Percentiles rank a stretch among this genome's conserved stretches.
Conservation (phyloP, 331 rosid genomes). For the Prunus yedoensis region DNA sequence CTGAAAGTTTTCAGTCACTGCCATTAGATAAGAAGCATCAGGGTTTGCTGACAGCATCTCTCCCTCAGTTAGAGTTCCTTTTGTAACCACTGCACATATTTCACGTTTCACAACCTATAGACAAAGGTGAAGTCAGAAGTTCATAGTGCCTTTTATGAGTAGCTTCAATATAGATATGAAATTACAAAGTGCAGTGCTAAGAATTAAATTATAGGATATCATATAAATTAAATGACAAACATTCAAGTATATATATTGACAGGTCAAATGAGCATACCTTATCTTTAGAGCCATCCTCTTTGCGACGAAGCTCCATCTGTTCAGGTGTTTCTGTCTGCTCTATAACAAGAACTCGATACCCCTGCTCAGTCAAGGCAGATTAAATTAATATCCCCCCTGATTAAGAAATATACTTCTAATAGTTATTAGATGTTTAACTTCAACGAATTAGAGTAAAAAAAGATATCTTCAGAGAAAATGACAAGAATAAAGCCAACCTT, state of each 20-base stretch:
- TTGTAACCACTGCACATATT: conserved; percentile 88
- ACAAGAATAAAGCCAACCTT: conserved; percentile 61
- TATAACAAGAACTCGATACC: conserved; percentile 87
- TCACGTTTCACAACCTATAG: conserved; percentile 95
- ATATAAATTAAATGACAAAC: neutral
- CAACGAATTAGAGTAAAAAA: neutral
- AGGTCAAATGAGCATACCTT: conserved; percentile 47
- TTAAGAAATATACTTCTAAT: conserved; percentile 1
- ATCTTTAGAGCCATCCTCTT: conserved; percentile 82
- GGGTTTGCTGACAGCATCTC: conserved; percentile 78
- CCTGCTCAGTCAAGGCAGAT: conserved; percentile 51
- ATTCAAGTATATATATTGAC: neutral
- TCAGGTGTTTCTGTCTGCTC: conserved; percentile 99
- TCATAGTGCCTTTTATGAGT: neutral
- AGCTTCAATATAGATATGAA: neutral
- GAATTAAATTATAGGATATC: neutral
- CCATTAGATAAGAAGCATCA: conserved; percentile 87
- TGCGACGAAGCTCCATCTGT: conserved; percentile 85
- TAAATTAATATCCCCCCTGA: conserved; percentile 26
- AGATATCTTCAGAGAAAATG: neutral
- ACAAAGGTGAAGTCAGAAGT: conserved; percentile 6
- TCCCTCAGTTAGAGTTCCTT: conserved; percentile 90
- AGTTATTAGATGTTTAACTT: conserved; percentile 13
- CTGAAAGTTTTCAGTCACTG: conserved; percentile 65
- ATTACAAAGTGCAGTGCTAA: neutral